Evolutionary conservation across 495 filamentous ascomycete species (phyloP), one percentile per base, ranked within the genome.

Genomic region (Delitschia confertaspora): DNA sequence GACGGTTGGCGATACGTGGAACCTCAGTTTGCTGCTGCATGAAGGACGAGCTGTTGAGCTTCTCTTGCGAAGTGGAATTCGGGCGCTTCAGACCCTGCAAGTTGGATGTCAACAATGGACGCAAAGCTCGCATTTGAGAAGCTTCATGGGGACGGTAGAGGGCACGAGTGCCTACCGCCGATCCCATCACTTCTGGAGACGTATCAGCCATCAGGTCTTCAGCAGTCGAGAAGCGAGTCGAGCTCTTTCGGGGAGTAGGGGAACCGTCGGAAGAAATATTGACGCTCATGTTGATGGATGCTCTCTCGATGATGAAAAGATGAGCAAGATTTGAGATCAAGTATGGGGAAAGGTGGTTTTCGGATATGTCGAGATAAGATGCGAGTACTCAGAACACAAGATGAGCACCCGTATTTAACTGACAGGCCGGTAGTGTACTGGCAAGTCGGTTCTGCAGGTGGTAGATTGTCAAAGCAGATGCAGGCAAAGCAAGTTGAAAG

Each of bases 221-320:
- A 11, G 51, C 34, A 20, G 42, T 37, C 31, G 32, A 35, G 38
- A 53, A 54, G 30, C 49, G 36, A 18, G 29, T 19, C 9, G 45
- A 19, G 29, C 29, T 21, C 24, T 59, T 59, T 38, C 56, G 56
- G 17, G 49, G 56, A 6, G 56, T 56, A 1, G 56, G 56, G 25
- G 56, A 59, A n/a, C 56, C 52, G 38, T 59, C 52, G 23, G 47
- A 54, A 3, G 55, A 45, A 21, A 58, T 58, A 27, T 47, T 58
- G 33, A 49, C 23, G 24, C 46, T 51, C 50, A 51, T 57, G 30
- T 31, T 31, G 14, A 42, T 47, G n/a, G 45, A 29, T 38, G 26
- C 13, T 17, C 11, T 22, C 14, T 33, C 18, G 24, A 14, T 4
- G 39, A 40, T 24, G 31, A 35, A 36, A 22, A 51, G 47, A 56